phyloP scores from a whole-genome alignment of 352 stramenopile genomes.

The Pythium monospermum region DNA sequence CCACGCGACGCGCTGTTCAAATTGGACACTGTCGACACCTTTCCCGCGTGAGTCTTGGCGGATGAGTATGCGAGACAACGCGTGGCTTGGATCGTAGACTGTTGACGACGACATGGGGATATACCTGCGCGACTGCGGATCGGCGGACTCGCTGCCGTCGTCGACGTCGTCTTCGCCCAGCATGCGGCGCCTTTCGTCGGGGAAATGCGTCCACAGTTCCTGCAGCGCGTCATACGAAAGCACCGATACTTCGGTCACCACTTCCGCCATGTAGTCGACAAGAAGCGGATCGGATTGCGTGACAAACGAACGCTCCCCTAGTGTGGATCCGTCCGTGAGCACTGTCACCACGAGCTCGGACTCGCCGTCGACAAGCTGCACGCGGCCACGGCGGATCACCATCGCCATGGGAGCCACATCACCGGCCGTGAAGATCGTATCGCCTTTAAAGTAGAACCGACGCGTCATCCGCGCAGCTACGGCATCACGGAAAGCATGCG shows the following conservation, averaged over 20 bases:
- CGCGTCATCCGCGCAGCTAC: conserved; percentile 15
- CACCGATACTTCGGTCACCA: conserved; percentile 17
- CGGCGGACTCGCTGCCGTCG: not conserved
- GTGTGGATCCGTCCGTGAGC: conserved; percentile 9
- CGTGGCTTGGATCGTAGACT: conserved; percentile 1
- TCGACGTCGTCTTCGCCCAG: not conserved
- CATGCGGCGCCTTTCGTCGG: conserved; percentile 12
- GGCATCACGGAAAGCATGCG: conserved; percentile 8
- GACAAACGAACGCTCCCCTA: conserved; percentile 17
- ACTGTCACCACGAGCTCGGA: conserved; percentile 5
- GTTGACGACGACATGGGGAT: not conserved
- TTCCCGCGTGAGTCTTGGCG: conserved; percentile 4
- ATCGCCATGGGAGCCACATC: conserved; percentile 12
- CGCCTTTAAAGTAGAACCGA: conserved; percentile 17
- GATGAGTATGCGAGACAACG: conserved; percentile 9
- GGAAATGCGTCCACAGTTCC: conserved; percentile 17
- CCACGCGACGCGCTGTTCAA: conserved; percentile 17
- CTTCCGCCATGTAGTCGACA: conserved; percentile 15
- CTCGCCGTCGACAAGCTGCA: conserved; percentile 12
- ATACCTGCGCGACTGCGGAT: conserved; percentile 1
- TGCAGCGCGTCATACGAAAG: conserved; percentile 7
- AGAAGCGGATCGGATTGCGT: conserved; percentile 8
- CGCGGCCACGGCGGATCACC: conserved; percentile 22
- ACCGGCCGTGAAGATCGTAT: conserved; percentile 20
- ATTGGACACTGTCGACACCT: not conserved